Percentiles rank a stretch among this genome's conserved stretches.
Evolutionary conservation across 1,284 basidiomycete genomes (phyloP).

Genomic region (Moesziomyces aphidis): DNA sequence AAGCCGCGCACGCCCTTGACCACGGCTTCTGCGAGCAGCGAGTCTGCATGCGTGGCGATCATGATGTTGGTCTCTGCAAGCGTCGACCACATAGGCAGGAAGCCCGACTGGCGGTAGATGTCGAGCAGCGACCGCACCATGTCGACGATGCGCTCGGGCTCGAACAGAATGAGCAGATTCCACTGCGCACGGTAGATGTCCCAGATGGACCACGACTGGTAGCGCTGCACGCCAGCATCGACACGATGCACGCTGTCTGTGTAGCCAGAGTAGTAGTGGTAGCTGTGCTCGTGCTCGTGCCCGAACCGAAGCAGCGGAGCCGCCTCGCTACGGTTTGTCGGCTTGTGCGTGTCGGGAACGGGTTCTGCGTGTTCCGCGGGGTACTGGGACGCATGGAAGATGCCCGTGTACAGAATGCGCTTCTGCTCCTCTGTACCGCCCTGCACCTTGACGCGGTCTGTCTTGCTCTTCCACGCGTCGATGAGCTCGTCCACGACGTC

Average conservation of each 20-base stretch:
- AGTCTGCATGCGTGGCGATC: constrained; percentile 82
- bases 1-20: constrained; percentile 75
- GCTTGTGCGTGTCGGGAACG: constrained; percentile 57
- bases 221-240: constrained; percentile 73
- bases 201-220: constrained; percentile 87
- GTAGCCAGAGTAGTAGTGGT: constrained; percentile 80
- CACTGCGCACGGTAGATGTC: constrained; percentile 83
- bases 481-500: constrained; percentile 75
- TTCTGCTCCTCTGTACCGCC: constrained; percentile 73
- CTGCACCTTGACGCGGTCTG: constrained; percentile 75
- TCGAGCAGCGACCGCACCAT: constrained; percentile 85
- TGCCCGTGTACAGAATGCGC: constrained; percentile 72
- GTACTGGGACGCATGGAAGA: constrained; percentile 72
- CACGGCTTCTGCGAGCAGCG: constrained; percentile 81
- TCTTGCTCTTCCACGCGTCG: constrained; percentile 78
- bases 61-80: constrained; percentile 81
- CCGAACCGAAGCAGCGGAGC: constrained; percentile 1
- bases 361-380: constrained; percentile 80
- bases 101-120: constrained; percentile 80
- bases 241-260: constrained; percentile 74
- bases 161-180: constrained; percentile 81
- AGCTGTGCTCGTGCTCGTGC: constrained; percentile 14
- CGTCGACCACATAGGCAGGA: constrained; percentile 92
- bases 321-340: background rate
- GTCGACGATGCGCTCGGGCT: constrained; percentile 78